Evolutionary conservation across 139 green algal species (phyloP), one percentile per base, ranked within the genome.

Genomic region (Tetradesmus lagerheimii): DNA sequence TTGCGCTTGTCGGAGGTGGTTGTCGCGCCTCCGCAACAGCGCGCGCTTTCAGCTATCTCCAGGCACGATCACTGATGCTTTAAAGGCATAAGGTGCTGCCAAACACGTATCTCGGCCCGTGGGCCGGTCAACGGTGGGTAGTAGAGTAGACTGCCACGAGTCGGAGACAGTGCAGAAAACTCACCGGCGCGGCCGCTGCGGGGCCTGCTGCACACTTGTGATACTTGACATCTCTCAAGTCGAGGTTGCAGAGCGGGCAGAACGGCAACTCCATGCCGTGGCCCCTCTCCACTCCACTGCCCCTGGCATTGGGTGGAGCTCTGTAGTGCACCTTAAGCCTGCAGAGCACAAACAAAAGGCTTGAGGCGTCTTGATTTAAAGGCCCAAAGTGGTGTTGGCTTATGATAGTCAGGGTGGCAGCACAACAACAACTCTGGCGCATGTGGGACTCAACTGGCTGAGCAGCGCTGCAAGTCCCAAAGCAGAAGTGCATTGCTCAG

Each of bases 201-300:
- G 83, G 83, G 27, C 83, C 83, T 12, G 91, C 92, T 74, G 93
- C 95, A 16, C 92, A 92, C 37, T 97, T 94, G 80, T 97, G 95
- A 85, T 97, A 94, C 67, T 94, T 94, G 18, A 95, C 95, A 15
- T 93, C 89, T 25, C 94, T 91, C 43, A 97, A 79, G 27, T 92
- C 85, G 39, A 94, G 90, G 27, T 85, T 85, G 78, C 95, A 97
- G 80, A 96, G 95, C 5, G 95, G 95, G 89, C 95, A 97, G 39
- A 90, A 92, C 34, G 91, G 89, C 37, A 97, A 92, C 86, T 97
- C 95, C 29, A 85, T 91, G 50, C 95, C 95, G 81, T 97, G 95
- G 50, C 95, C 95, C 38, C 95, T 84, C 85, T 97, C 95, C 71
- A 95, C 95, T 35, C 95, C 95, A 25, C 88, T 94, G 27, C 95